These are phyloP conservation scores for Sclerotinia nivalis DNA, from an alignment of 2,329 filamentous ascomycete genomes.

Conservation along the genomic window DNA sequence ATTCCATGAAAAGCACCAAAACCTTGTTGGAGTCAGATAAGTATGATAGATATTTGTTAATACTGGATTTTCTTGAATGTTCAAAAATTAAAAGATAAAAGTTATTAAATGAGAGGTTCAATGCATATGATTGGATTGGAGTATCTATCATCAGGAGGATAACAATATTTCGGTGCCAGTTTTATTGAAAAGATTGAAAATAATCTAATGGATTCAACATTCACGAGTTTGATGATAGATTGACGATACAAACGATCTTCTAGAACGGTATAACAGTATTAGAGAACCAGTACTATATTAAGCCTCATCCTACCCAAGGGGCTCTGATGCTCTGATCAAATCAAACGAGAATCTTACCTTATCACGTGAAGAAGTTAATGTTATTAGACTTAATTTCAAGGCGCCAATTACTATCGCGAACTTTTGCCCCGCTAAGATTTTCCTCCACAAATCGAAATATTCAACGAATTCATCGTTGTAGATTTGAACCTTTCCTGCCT, in stretches of 20 bases:
- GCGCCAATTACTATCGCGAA: conserved; percentile 3
- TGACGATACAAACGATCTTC: neutral
- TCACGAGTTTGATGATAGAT: neutral
- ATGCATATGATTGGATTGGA: neutral
- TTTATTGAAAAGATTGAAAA: neutral
- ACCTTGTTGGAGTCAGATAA: no score
- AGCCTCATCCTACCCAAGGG: neutral
- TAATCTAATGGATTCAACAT: neutral
- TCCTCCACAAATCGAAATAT: conserved; percentile 35
- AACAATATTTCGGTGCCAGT: no score
- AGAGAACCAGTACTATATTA: neutral
- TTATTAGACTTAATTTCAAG: neutral
- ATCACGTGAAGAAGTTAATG: neutral
- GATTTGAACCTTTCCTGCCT: conserved; percentile 14
- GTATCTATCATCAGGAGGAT: no score
- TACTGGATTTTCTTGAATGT: no score
- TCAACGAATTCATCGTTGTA: conserved; percentile 25
- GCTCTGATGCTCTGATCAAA: neutral
- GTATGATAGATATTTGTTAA: no score
- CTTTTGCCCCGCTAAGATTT: conserved; percentile 30
- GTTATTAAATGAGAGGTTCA: neutral
- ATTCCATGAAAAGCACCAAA: no score
- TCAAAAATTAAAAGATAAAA: neutral
- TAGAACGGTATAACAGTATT: neutral
- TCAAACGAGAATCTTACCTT: neutral